A percentile compares a stretch with the other conserved stretches of the same genome.
Conservation (phyloP, 1,284 basidiomycete genomes). For the Trichosporon coremiiforme region DNA sequence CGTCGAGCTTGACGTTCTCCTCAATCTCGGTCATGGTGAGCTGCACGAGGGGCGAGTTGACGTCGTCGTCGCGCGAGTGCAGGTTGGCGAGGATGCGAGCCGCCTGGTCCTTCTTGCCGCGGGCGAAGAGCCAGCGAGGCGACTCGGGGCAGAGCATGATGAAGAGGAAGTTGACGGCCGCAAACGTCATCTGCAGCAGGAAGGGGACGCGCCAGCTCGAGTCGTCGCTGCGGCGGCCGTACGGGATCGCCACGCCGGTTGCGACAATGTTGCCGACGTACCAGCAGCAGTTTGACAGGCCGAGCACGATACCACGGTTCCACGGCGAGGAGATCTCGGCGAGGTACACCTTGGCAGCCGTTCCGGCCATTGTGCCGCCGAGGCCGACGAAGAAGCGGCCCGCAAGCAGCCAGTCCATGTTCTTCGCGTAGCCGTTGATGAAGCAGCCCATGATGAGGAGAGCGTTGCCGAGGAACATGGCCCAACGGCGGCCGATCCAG, state of each 20-base stretch:
- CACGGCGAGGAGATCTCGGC: conserved; percentile 62
- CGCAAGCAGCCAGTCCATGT: conserved; percentile 59
- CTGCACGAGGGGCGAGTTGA: conserved; percentile 61
- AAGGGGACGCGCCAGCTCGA: conserved; percentile 62
- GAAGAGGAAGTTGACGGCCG: conserved; percentile 59
- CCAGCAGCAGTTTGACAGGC: conserved; percentile 59
- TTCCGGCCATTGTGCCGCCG: conserved; percentile 57
- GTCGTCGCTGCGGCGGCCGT: conserved; percentile 56
- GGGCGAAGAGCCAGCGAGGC: conserved; percentile 59
- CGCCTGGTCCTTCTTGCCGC: conserved; percentile 33
- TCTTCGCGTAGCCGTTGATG: conserved; percentile 60
- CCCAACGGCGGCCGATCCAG: conserved; percentile 61
- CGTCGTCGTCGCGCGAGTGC: conserved; percentile 60
- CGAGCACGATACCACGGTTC: conserved; percentile 61
- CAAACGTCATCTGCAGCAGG: conserved; percentile 60
- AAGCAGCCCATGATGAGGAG: conserved; percentile 60
- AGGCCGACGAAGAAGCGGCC: conserved; percentile 61
- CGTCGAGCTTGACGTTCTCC: conserved; percentile 56
- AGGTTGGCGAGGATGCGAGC: conserved; percentile 41
- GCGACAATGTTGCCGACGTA: conserved; percentile 63
- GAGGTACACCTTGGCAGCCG: conserved; percentile 61
- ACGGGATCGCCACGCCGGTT: conserved; percentile 62
- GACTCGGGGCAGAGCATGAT: conserved; percentile 54
- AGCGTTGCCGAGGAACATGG: conserved; percentile 62
- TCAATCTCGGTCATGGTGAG: conserved; percentile 63